These are phyloP conservation scores for Candida stauntonica DNA, from an alignment of 805 yeast genomes.

Conservation along the genomic window DNA sequence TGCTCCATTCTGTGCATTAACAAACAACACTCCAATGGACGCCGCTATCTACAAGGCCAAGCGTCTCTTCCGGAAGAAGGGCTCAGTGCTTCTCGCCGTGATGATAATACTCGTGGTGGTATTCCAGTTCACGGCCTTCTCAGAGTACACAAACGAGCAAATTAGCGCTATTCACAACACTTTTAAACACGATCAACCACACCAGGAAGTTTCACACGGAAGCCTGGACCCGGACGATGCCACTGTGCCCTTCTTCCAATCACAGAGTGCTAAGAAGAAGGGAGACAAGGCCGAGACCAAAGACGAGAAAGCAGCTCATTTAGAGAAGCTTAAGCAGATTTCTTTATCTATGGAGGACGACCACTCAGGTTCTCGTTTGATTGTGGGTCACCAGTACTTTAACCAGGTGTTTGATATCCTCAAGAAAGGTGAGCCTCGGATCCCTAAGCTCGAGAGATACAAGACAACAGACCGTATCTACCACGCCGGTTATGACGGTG, in stretches of 20 bases:
- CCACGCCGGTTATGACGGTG: slow-evolving; percentile 48
- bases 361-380: slow-evolving; percentile 30
- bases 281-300: slow-evolving; percentile 1
- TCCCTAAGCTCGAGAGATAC: slow-evolving; percentile 40
- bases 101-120: slow-evolving; percentile 8
- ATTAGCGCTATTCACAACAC: slow-evolving; percentile 7
- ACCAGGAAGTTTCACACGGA: not conserved
- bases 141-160: slow-evolving; percentile 13
- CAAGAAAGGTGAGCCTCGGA: slow-evolving; percentile 41
- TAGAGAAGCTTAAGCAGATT: slow-evolving; percentile 22
- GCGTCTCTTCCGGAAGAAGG: slow-evolving; percentile 17
- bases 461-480: slow-evolving; percentile 43
- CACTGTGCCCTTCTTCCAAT: slow-evolving; percentile 26
- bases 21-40: too few relatives aligned
- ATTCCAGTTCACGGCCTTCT: slow-evolving; percentile 16
- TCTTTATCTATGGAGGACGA: slow-evolving; percentile 27
- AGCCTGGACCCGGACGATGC: slow-evolving; percentile 13
- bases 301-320: slow-evolving; percentile 2
- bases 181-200: not conserved
- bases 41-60: slow-evolving; percentile 13
- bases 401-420: slow-evolving; percentile 38
- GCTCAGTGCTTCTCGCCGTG: slow-evolving; percentile 11
- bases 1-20: too few relatives aligned
- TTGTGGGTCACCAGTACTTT: slow-evolving; percentile 39
- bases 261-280: slow-evolving; percentile 16